Evolutionary conservation across 306 rosid species (phyloP).

Genomic region (Adenanthera pavonina): DNA sequence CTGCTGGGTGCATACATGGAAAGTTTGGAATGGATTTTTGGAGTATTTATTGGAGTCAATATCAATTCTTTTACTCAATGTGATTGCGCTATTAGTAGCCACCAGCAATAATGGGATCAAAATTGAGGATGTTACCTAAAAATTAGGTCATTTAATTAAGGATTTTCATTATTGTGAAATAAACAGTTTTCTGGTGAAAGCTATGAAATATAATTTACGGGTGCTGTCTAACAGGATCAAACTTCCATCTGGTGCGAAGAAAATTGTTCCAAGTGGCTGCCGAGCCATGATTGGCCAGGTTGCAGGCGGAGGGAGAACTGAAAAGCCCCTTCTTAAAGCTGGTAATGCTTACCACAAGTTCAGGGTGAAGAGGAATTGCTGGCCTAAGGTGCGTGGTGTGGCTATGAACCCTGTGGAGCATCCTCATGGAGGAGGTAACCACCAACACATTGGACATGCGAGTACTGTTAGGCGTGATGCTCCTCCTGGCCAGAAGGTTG

Average conservation of each 20-base stretch:
- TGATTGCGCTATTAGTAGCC: neutral
- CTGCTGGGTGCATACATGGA: neutral
- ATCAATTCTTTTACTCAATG: neutral
- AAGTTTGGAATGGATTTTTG: neutral
- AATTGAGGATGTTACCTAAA: neutral
- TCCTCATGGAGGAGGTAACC: constrained; percentile 97
- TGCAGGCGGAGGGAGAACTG: constrained; percentile 89
- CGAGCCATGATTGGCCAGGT: constrained; percentile 90
- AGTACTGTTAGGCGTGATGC: constrained; percentile 80
- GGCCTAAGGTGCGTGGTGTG: constrained; percentile 97
- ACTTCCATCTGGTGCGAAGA: constrained; percentile 85
- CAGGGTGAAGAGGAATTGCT: constrained; percentile 81
- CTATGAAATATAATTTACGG: neutral
- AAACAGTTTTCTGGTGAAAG: neutral
- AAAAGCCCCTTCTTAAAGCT: constrained; percentile 79
- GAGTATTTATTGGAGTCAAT: neutral
- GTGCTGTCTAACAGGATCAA: constrained; percentile 53
- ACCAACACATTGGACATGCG: constrained; percentile 88
- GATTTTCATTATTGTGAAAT: neutral
- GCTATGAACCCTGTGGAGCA: constrained; percentile 96
- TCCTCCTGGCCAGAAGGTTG: constrained; percentile 87
- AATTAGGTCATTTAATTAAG: neutral
- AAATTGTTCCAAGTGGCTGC: constrained; percentile 77
- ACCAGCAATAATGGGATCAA: neutral
- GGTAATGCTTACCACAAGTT: constrained; percentile 88